Evolutionary conservation across 2,329 filamentous ascomycete genomes (phyloP).

Genomic region (Diplocarpon rosae): DNA sequence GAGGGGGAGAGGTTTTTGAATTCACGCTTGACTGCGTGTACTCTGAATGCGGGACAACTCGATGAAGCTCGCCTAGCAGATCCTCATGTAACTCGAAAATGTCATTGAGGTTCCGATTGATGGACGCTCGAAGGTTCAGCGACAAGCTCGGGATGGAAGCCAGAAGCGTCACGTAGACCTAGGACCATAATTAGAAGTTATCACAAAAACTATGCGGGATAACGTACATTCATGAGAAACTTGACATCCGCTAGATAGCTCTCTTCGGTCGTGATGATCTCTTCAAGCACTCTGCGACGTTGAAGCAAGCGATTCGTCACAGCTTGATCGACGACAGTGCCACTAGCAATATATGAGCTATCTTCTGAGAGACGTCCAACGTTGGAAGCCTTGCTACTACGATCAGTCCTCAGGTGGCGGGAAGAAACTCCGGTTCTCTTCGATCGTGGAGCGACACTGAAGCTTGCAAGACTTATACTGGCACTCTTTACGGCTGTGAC

Average conservation of each 20-base stretch:
- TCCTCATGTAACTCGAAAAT: slow-evolving; percentile 78
- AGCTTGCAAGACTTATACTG: slow-evolving; percentile 64
- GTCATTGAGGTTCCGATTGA: slow-evolving; percentile 68
- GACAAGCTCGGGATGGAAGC: slow-evolving; percentile 58
- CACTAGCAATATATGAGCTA: slow-evolving; percentile 48
- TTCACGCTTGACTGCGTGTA: slow-evolving; percentile 37
- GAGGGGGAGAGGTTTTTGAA: slow-evolving; percentile 1
- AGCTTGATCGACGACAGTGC: slow-evolving; percentile 48
- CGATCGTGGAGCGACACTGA: slow-evolving; percentile 55
- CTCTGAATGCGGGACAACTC: slow-evolving; percentile 57
- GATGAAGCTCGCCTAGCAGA: slow-evolving; percentile 64
- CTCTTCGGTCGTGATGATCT: slow-evolving; percentile 77
- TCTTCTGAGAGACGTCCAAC: slow-evolving; percentile 53
- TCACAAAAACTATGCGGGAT: slow-evolving; percentile 51
- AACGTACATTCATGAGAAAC: slow-evolving; percentile 70
- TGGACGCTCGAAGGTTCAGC: slow-evolving; percentile 54
- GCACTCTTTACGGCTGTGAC: slow-evolving; percentile 74
- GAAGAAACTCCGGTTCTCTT: slow-evolving; percentile 41
- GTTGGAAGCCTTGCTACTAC: slow-evolving; percentile 50
- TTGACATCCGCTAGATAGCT: slow-evolving; percentile 81
- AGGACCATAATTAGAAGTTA: slow-evolving; percentile 26
- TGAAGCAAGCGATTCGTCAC: slow-evolving; percentile 63
- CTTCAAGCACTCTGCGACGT: slow-evolving; percentile 70
- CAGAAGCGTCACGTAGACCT: slow-evolving; percentile 68
- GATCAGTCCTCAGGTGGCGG: slow-evolving; percentile 47